Base-by-base conservation (phyloP, 1,139 yeast species). In the Sporopachydermia cereana region DNA sequence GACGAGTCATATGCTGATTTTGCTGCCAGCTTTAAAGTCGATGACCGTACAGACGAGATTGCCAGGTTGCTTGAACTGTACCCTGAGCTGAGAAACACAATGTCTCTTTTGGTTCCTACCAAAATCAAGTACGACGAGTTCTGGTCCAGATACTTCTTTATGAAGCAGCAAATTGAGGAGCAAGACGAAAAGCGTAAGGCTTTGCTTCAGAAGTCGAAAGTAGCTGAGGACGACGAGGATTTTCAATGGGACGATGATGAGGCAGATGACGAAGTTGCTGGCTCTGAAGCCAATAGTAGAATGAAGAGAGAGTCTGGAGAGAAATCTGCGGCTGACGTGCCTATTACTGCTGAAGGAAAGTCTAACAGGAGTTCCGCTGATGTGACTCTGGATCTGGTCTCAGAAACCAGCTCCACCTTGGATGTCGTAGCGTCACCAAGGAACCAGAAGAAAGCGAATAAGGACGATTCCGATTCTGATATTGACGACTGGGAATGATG, bases 61-160 rank as follows among this genome's bases (percentile, higher is more conserved):
- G 57, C 77, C 2, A 57, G 53, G 0, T 66, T 77, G 25, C 64
- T 84, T 46, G 59, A 66, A 31, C 59, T 66, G 47, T 74, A 78
- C 52, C 71, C 77, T 17, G 72, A 79, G 17, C 70, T 88, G 50
- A 66, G 71, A 27, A 65, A 66, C 36, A 62, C 84, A 43, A 77
- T 78, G 78, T 77, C 78, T 47, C 66, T 68, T 18, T 58, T 88
- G 12, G 95, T 85, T 1, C 94, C 94, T 0, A 74, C 70, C 2
- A 61, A 72, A 50, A 64, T 85, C 16, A 55, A 77, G 1, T 82
- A 78, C 53, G 67, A 71, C 25, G 66, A 67, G 42, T 89, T 89
- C 59, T 89, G 97, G 97, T 65, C 68, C 42, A 71, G 80, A 43
- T 89, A 85, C 62, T 84, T 77, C 59, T 68, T 64, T 48, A 69